phyloP scores from a whole-genome alignment of 345 rosid genomes.

The Garcia nutans region DNA sequence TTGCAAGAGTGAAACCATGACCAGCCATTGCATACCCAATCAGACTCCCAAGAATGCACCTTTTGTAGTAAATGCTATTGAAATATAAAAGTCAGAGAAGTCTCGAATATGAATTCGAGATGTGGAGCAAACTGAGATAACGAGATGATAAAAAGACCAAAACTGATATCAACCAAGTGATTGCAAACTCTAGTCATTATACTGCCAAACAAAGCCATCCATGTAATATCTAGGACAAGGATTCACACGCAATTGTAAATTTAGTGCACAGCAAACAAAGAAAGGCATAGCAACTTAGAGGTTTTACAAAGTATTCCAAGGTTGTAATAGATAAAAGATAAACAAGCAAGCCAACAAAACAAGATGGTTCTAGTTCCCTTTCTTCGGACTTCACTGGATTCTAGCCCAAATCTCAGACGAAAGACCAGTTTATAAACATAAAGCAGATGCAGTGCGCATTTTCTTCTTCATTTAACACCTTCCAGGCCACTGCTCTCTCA shows the following conservation, averaged over 20 bases:
- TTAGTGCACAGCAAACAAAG: slow-evolving; percentile 10
- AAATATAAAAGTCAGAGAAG: too few relatives aligned
- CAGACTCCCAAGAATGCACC: too few relatives aligned
- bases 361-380: slow-evolving; percentile 11
- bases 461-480: slow-evolving; percentile 93
- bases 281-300: slow-evolving; percentile 8
- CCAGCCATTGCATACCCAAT: too few relatives aligned
- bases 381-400: neutral
- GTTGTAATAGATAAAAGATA: slow-evolving; percentile 13
- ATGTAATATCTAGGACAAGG: neutral
- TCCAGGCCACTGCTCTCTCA: slow-evolving; percentile 98
- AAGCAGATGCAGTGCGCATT: slow-evolving; percentile 94
- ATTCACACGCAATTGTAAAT: slow-evolving; percentile 11
- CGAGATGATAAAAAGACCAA: neutral
- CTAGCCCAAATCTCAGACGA: slow-evolving; percentile 50
- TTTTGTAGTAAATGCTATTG: too few relatives aligned
- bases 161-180: neutral
- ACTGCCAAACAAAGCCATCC: neutral
- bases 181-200: slow-evolving; percentile 1
- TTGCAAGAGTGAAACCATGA: too few relatives aligned
- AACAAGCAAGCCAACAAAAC: slow-evolving; percentile 32
- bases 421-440: slow-evolving; percentile 96
- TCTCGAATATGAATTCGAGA: too few relatives aligned
- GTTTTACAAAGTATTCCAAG: slow-evolving; percentile 3
- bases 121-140: too few relatives aligned